A percentile compares a stretch with the other conserved stretches of the same genome.
Evolutionary conservation across 176 grass and related monocot genomes (phyloP).

Genomic region (Carex pumila): DNA sequence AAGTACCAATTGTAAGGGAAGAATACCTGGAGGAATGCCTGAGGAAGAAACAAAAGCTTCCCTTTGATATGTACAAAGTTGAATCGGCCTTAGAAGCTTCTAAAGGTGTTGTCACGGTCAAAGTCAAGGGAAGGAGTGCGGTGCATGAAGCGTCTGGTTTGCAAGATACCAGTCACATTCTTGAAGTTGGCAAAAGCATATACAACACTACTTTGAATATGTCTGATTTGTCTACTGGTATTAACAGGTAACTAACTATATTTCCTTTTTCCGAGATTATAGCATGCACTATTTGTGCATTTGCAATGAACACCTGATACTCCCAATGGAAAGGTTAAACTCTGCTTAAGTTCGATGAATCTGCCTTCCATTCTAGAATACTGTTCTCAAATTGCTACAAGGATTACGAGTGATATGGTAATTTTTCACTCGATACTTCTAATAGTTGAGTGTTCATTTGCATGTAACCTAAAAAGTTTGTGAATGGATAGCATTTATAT

Average conservation of each 20-base stretch:
- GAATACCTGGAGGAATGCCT: conserved; percentile 69
- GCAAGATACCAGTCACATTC: conserved; percentile 90
- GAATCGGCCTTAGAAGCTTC: conserved; percentile 45
- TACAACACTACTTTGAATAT: conserved; percentile 95
- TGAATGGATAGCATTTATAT: not conserved
- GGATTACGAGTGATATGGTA: not conserved
- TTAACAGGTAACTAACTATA: conserved; percentile 65
- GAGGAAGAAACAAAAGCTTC: conserved; percentile 57
- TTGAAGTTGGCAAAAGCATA: conserved; percentile 83
- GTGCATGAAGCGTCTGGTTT: conserved; percentile 92
- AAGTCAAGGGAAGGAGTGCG: conserved; percentile 93
- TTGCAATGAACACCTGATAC: not conserved
- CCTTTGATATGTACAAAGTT: conserved; percentile 75
- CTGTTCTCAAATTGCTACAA: not conserved
- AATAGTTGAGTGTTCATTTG: not conserved
- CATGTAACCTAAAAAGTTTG: not conserved
- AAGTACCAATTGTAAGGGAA: conserved; percentile 72
- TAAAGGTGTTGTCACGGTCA: conserved; percentile 71
- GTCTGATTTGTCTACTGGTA: conserved; percentile 83
- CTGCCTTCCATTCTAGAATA: too few relatives aligned
- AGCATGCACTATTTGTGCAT: not conserved
- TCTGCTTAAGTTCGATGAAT: too few relatives aligned
- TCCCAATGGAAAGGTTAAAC: too few relatives aligned
- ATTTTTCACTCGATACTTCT: not conserved
- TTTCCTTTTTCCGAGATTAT: conserved; percentile 8